Percentiles rank a stretch among this genome's conserved stretches.
Conservation (phyloP, 345 rosid genomes). For the Excoecaria agallocha region DNA sequence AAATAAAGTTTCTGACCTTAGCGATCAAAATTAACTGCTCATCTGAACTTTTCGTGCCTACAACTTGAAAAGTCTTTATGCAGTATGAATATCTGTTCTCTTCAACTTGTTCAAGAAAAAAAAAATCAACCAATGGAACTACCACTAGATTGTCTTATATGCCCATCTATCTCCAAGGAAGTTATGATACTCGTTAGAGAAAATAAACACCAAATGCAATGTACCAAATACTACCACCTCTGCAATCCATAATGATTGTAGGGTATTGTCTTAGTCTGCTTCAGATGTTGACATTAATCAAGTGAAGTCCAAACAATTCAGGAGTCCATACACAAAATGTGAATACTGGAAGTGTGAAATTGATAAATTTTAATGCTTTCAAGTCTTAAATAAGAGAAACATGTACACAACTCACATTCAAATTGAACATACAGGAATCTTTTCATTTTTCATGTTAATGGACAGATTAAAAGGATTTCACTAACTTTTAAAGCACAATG, state of each 20-base stretch:
- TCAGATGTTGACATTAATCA: background rate
- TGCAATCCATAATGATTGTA: background rate
- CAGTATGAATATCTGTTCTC: background rate
- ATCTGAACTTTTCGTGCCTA: background rate
- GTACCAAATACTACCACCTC: background rate
- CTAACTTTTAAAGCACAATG: background rate
- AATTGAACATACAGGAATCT: background rate
- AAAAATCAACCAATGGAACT: background rate
- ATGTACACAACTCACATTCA: background rate
- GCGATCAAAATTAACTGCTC: background rate
- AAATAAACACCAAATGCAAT: background rate
- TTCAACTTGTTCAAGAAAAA: background rate
- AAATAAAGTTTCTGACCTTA: background rate
- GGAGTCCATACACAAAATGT: background rate
- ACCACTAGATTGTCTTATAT: background rate
- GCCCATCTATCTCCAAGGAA: background rate
- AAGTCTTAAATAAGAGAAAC: background rate
- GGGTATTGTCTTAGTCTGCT: background rate
- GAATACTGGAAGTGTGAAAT: background rate
- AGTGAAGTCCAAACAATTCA: background rate
- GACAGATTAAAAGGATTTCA: background rate
- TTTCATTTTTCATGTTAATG: slow-evolving; percentile 3
- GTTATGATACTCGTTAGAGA: background rate
- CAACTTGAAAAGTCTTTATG: background rate
- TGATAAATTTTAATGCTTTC: too few relatives aligned